Evolutionary conservation across 495 filamentous ascomycete species (phyloP), one percentile per base, ranked within the genome.

Genomic region (Cairneyella variabilis): DNA sequence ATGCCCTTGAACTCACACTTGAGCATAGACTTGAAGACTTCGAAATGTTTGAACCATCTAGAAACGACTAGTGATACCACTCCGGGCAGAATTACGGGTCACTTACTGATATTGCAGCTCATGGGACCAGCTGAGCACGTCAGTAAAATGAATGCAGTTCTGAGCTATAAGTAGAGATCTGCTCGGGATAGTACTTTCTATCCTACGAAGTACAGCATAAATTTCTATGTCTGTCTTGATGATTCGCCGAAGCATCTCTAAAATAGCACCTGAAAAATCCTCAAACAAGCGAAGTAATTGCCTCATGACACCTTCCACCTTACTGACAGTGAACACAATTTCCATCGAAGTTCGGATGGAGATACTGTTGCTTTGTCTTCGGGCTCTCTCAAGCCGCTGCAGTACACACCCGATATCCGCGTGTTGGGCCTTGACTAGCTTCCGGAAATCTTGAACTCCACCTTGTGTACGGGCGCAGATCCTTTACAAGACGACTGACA

Each of bases 41-140:
- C 64, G 61, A 61, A 68, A 41, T 66, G 48, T 12, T 51, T 49
- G 38, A 68, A 66, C 18, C 25, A 63, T 43, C 64, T 59, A 27
- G 59, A 66, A 2, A 51, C 57, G 17, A 66, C 30, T 20, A 53
- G 40, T 40, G n/a, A 32, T 32, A 32, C 27, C 7, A 32, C 6
- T 32, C 7, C 14, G 28, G 6, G 28, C 6, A 32, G 6, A 32
- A 32, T 6, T 7, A 32, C 7, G 14, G 28, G 28, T 32, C 28
- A 32, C 7, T 7, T 7, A 32, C 28, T 32, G 28, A 14, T 14
- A 32, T 7, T 32, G 7, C 28, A 32, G 14, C 28, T 32, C 28
- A 14, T 40, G 39, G 8, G 22, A 45, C 26, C 55, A 37, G 3
- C 64, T 62, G 11, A 68, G 48, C 7, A 56, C 62, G 49, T 68